Evolutionary conservation across 441 rosid genomes (phyloP).

Genomic region (Populus hybrid): DNA sequence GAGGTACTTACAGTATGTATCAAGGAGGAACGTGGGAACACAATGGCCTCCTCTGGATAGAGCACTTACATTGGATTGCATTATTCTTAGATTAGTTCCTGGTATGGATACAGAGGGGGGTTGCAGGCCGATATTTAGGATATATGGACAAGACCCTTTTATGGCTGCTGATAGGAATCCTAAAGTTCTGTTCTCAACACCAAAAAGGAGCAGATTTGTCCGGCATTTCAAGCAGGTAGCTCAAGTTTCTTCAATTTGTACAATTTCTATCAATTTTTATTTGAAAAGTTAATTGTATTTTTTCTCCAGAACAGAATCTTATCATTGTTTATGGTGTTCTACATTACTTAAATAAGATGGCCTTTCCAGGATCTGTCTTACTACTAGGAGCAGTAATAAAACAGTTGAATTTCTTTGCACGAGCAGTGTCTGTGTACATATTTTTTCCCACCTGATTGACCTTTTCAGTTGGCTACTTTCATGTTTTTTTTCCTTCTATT

Average conservation of each 20-base stretch:
- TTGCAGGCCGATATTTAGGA: constrained; percentile 77
- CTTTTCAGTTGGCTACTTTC: too few relatives aligned
- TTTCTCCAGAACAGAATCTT: neutral
- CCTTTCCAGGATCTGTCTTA: neutral
- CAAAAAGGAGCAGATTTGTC: constrained; percentile 63
- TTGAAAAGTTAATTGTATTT: neutral
- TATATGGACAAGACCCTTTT: constrained; percentile 80
- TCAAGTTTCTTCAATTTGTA: constrained; percentile 9
- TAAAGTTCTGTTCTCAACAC: constrained; percentile 70
- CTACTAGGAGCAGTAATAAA: neutral
- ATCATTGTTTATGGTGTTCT: neutral
- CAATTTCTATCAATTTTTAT: neutral
- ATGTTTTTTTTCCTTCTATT: too few relatives aligned
- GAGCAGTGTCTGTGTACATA: neutral
- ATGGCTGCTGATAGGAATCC: constrained; percentile 62
- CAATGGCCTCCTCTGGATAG: constrained; percentile 86
- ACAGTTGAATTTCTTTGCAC: neutral
- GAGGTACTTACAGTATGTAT: constrained; percentile 83
- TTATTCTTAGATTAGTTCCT: constrained; percentile 71
- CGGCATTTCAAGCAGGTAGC: constrained; percentile 73
- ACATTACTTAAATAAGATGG: neutral
- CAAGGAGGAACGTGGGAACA: constrained; percentile 72
- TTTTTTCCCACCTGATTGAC: too few relatives aligned
- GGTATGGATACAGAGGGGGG: constrained; percentile 70
- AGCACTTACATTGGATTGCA: constrained; percentile 71